These are phyloP conservation scores for Coemansia sp. DNA, from an alignment of 192 early-diverging fungal genomes.

Conservation along the genomic window DNA sequence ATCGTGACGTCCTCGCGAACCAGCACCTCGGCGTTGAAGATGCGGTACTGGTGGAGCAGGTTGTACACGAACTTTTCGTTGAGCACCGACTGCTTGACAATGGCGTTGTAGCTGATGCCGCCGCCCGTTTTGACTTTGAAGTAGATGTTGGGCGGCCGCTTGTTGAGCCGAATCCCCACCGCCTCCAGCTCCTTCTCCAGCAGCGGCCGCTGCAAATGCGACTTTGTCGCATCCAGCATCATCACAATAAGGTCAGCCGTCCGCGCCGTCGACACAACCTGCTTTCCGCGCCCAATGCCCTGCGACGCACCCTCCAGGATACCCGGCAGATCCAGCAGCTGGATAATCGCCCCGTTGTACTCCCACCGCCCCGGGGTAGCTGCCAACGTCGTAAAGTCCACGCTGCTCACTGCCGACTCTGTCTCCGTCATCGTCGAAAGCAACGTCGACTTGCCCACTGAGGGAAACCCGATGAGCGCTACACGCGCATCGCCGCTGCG, in stretches of 20 bases:
- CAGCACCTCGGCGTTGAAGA: constrained; percentile 97
- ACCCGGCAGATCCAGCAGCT: constrained; percentile 97
- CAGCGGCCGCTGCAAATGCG: constrained; percentile 74
- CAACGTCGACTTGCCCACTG: constrained; percentile 98
- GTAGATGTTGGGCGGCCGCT: constrained; percentile 84
- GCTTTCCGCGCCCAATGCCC: constrained; percentile 97
- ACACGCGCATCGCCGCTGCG: constrained; percentile 96
- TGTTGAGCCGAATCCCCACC: constrained; percentile 94
- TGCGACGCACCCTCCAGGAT: constrained; percentile 98
- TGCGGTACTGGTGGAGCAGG: constrained; percentile 95
- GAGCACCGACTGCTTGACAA: constrained; percentile 80
- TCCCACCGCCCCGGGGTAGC: constrained; percentile 95
- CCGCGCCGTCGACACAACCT: constrained; percentile 96
- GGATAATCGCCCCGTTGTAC: constrained; percentile 94
- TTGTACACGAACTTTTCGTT: constrained; percentile 91
- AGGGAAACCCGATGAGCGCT: constrained; percentile 96
- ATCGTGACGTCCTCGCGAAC: constrained; percentile 96
- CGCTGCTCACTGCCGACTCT: constrained; percentile 81
- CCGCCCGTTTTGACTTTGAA: constrained; percentile 98
- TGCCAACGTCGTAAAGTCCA: constrained; percentile 97
- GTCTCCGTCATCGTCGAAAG: constrained; percentile 90
- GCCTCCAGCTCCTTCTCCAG: constrained; percentile 94
- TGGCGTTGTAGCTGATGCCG: constrained; percentile 93
- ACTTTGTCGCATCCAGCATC: constrained; percentile 98
- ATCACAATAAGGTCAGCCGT: constrained; percentile 97